phyloP scores from a whole-genome alignment of 305 asterid genomes.

The Plantago coronopus region DNA sequence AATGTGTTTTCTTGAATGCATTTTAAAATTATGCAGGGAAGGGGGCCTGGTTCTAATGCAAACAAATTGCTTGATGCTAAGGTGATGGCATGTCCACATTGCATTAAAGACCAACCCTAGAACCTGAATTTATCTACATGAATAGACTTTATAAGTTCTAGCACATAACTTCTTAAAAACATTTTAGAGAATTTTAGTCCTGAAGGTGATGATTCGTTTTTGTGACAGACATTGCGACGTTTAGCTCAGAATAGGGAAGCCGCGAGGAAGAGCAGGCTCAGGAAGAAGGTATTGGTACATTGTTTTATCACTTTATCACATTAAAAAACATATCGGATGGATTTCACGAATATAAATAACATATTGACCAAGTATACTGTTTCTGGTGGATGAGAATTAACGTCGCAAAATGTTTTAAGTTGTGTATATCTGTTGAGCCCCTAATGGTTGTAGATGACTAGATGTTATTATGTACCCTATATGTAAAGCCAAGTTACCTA shows the following conservation, averaged over 20 bases:
- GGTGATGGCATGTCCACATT: constrained; percentile 28
- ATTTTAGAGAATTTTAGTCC: neutral
- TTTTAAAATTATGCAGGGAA: constrained; percentile 51
- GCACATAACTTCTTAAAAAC: too few relatives aligned
- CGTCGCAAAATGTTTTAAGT: too few relatives aligned
- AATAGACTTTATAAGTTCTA: too few relatives aligned
- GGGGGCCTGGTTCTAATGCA: constrained; percentile 59
- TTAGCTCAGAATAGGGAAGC: constrained; percentile 99
- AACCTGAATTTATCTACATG: constrained; percentile 1
- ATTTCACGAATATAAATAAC: too few relatives aligned
- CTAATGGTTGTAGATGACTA: neutral
- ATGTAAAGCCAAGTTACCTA: neutral
- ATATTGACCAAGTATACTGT: too few relatives aligned
- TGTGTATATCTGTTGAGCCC: neutral
- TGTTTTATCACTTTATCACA: too few relatives aligned
- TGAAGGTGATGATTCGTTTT: neutral
- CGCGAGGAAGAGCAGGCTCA: constrained; percentile 93
- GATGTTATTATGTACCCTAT: too few relatives aligned
- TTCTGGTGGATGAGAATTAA: too few relatives aligned
- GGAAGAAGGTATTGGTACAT: constrained; percentile 46
- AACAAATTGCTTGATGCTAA: constrained; percentile 66
- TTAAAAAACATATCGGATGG: too few relatives aligned
- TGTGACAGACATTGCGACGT: constrained; percentile 70
- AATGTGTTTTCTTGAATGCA: constrained; percentile 1
- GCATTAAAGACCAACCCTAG: constrained; percentile 20